phyloP scores from a whole-genome alignment of 2,329 filamentous ascomycete species.

The Xylaria arbuscula region DNA sequence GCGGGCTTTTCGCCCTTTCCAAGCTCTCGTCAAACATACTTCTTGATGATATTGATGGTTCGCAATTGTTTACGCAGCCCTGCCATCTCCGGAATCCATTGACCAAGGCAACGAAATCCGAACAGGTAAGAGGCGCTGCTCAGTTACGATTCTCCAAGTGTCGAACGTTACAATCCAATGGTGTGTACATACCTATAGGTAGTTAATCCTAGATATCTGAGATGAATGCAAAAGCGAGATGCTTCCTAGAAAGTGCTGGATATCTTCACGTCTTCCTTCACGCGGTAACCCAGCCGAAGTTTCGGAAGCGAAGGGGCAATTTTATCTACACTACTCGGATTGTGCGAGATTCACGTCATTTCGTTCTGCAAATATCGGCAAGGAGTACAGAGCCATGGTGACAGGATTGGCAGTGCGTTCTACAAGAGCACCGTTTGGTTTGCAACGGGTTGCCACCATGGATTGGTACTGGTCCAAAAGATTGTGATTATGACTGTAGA shows the following conservation, averaged over 20 bases:
- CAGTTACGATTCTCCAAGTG: background rate
- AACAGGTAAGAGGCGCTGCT: background rate
- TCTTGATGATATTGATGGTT: background rate
- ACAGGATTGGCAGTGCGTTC: background rate
- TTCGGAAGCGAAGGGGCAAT: background rate
- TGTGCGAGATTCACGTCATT: background rate
- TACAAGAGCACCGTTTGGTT: background rate
- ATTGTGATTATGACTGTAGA: background rate
- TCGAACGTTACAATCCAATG: background rate
- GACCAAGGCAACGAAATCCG: background rate
- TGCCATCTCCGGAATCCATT: background rate
- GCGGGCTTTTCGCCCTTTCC: background rate
- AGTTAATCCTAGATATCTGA: background rate
- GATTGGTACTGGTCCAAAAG: background rate
- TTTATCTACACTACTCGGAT: background rate
- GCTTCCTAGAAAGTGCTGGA: background rate
- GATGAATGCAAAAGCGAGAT: background rate
- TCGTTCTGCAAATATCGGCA: background rate
- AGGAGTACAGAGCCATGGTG: background rate
- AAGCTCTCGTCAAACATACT: background rate
- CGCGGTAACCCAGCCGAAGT: no score
- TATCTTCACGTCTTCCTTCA: background rate
- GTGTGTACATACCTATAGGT: background rate
- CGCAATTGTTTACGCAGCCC: background rate
- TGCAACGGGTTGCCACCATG: background rate